Evolutionary conservation across 331 rosid species (phyloP).

Genomic region (Rhamnella rubrinervis): DNA sequence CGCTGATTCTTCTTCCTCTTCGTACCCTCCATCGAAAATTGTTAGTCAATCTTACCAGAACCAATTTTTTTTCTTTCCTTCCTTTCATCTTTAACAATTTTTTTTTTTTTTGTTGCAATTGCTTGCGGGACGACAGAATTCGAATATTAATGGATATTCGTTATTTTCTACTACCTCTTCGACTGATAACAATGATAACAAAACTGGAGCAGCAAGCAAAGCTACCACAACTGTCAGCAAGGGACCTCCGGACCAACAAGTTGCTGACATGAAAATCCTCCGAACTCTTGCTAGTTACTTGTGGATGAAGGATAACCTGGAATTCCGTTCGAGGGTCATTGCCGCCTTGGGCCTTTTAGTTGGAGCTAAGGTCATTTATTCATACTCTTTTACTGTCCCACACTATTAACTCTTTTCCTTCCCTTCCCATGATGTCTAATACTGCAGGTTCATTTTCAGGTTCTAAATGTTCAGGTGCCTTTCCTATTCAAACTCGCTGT

Average conservation of each 20-base stretch:
- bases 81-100: background rate
- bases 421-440: background rate
- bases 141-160: constrained; percentile 24
- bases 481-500: constrained; percentile 95
- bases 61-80: background rate
- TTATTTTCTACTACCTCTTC: constrained; percentile 34
- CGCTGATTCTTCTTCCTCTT: constrained; percentile 31
- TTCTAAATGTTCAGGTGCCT: constrained; percentile 96
- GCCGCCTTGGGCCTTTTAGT: constrained; percentile 80
- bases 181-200: constrained; percentile 8
- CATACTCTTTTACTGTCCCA: constrained; percentile 2
- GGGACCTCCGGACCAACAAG: constrained; percentile 31
- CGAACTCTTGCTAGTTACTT: constrained; percentile 82
- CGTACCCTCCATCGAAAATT: constrained; percentile 19
- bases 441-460: constrained; percentile 36
- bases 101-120: background rate
- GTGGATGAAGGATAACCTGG: constrained; percentile 89
- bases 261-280: constrained; percentile 55
- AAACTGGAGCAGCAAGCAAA: background rate
- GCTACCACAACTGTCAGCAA: constrained; percentile 19
- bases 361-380: constrained; percentile 76
- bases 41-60: constrained; percentile 18
- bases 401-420: constrained; percentile 11
- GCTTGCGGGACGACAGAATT: constrained; percentile 20
- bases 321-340: constrained; percentile 74